Evolutionary conservation across 768 basidiomycete genomes (phyloP).

Genomic region (Termitomyces sp.): DNA sequence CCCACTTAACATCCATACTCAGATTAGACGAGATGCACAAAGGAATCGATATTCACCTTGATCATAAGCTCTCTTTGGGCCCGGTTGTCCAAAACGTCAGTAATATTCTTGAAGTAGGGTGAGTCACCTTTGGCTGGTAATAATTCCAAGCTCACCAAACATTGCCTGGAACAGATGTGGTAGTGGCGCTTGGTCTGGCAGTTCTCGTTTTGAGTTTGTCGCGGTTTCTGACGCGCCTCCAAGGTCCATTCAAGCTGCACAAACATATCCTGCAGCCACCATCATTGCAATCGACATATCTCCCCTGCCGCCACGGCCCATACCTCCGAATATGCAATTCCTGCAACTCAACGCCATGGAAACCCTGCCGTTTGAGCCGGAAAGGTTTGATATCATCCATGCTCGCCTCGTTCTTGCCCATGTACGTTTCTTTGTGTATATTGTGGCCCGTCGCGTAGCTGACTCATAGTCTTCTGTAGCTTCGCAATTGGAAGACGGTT

Average conservation of each 20-base stretch:
- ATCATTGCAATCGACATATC: slow-evolving; percentile 7
- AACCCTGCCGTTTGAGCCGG: not conserved
- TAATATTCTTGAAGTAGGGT: slow-evolving; percentile 4
- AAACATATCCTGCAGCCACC: slow-evolving; percentile 2
- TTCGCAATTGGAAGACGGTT: not conserved
- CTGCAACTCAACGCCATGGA: not conserved
- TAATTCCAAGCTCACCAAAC: not conserved
- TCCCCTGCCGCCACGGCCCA: not conserved
- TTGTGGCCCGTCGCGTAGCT: too few relatives aligned
- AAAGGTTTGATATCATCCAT: not conserved
- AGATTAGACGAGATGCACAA: slow-evolving; percentile 5
- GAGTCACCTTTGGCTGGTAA: not conserved
- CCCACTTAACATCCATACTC: not conserved
- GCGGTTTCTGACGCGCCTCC: not conserved
- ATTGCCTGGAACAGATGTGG: not conserved
- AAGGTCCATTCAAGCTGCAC: slow-evolving; percentile 5
- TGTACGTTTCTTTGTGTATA: not conserved
- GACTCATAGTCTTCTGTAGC: not conserved
- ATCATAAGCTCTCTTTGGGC: not conserved
- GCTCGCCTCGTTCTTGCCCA: not conserved
- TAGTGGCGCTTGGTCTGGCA: slow-evolving; percentile 4
- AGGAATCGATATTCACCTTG: not conserved
- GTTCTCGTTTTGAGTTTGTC: not conserved
- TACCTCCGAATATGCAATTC: slow-evolving; percentile 1
- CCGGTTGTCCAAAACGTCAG: not conserved